Percentiles rank a stretch among this genome's conserved stretches.
Conservation (phyloP, 768 basidiomycete genomes). For the Porpolomopsis calyptriformis region DNA sequence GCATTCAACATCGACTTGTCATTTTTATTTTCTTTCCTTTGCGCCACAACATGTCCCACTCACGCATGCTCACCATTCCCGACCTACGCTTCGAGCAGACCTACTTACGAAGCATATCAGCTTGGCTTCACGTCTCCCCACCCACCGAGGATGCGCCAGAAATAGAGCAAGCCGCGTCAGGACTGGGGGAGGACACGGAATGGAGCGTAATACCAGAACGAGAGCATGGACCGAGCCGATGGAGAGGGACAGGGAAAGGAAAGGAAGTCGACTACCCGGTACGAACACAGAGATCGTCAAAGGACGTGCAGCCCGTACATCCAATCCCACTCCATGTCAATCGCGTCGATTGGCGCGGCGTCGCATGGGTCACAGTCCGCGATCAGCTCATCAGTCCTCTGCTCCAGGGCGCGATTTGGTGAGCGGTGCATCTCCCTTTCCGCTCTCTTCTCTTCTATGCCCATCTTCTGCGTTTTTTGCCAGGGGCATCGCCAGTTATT, state of each 20-base stretch:
- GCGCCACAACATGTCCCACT: neutral
- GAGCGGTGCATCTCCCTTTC: slow-evolving; percentile 13
- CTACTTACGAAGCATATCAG: slow-evolving; percentile 51
- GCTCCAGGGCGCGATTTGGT: slow-evolving; percentile 61
- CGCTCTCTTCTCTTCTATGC: neutral
- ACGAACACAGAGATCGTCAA: slow-evolving; percentile 11
- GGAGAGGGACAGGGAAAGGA: slow-evolving; percentile 18
- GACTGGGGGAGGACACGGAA: too few species aligned
- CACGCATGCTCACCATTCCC: slow-evolving; percentile 44
- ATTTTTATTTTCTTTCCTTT: neutral
- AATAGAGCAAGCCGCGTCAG: too few species aligned
- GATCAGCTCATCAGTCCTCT: slow-evolving; percentile 64
- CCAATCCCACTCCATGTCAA: slow-evolving; percentile 25
- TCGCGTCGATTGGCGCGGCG: slow-evolving; percentile 43
- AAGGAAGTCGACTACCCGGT: slow-evolving; percentile 21
- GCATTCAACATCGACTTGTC: too few species aligned
- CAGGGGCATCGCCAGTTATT: slow-evolving; percentile 40
- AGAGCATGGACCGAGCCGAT: neutral
- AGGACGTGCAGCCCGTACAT: slow-evolving; percentile 3
- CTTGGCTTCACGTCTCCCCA: slow-evolving; percentile 35
- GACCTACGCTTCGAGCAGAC: slow-evolving; percentile 70
- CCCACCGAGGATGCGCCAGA: too few species aligned
- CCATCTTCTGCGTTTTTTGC: too few species aligned
- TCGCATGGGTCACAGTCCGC: slow-evolving; percentile 52
- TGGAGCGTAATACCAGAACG: neutral